A percentile compares a stretch with the other conserved stretches of the same genome.
Evolutionary conservation across 331 rosid species (phyloP).

Genomic region (Acacia pycnantha): DNA sequence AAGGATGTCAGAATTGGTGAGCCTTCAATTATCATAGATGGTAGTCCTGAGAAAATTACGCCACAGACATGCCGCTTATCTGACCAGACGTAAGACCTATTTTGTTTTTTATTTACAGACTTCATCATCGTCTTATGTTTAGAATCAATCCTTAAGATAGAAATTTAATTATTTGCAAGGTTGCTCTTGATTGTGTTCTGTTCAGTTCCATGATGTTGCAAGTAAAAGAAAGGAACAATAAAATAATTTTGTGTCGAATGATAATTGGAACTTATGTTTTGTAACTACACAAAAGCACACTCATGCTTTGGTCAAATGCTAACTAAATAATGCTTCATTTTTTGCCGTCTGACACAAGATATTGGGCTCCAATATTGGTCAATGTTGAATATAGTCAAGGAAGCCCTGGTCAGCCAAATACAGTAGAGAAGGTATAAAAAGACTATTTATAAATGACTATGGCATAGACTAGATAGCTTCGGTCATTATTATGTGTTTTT

Average conservation of each 20-base stretch:
- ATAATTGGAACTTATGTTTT: neutral
- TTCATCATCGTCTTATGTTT: slow-evolving; percentile 6
- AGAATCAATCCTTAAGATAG: slow-evolving; percentile 7
- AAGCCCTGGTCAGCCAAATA: slow-evolving; percentile 42
- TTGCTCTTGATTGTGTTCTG: slow-evolving; percentile 13
- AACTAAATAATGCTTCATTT: slow-evolving; percentile 3
- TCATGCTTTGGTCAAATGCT: neutral
- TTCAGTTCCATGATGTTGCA: slow-evolving; percentile 13
- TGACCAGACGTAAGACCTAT: slow-evolving; percentile 67
- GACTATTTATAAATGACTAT: slow-evolving; percentile 21
- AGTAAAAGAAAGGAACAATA: neutral
- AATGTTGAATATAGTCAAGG: slow-evolving; percentile 67
- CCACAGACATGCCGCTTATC: slow-evolving; percentile 86
- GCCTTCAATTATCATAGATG: slow-evolving; percentile 56
- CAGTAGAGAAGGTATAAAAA: slow-evolving; percentile 44
- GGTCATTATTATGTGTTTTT: slow-evolving; percentile 16
- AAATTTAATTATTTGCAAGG: slow-evolving; percentile 10
- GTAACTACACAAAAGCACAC: neutral
- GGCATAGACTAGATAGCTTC: neutral
- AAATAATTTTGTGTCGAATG: slow-evolving; percentile 8
- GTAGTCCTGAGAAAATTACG: slow-evolving; percentile 41
- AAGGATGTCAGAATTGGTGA: slow-evolving; percentile 58
- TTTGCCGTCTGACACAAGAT: slow-evolving; percentile 44
- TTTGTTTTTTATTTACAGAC: neutral
- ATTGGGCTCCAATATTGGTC: slow-evolving; percentile 79